Conservation (phyloP, 176 grass and related monocot species). For the Carex littledalei region DNA sequence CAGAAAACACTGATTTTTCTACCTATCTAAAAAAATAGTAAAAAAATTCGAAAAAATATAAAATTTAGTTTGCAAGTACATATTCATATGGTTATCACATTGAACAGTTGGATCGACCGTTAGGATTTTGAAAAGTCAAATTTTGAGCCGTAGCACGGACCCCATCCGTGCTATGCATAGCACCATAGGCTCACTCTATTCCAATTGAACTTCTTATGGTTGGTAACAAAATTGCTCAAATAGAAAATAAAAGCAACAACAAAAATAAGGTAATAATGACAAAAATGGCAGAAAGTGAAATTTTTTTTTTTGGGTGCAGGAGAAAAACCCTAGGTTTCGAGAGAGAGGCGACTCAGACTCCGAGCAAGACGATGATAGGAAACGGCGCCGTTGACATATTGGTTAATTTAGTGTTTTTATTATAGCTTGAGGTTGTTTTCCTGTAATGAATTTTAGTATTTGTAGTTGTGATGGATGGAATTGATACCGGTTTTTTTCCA, state of each 20-base stretch:
- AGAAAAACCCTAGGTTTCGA: slow-evolving; percentile 85
- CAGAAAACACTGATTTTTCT: too few relatives aligned
- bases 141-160: too few relatives aligned
- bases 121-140: too few relatives aligned
- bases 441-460: neutral
- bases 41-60: too few relatives aligned
- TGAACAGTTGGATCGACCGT: too few relatives aligned
- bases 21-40: too few relatives aligned
- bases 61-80: too few relatives aligned
- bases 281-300: neutral
- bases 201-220: neutral
- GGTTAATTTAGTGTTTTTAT: neutral
- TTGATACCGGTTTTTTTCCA: neutral
- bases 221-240: neutral
- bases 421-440: neutral
- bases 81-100: too few relatives aligned
- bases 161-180: too few relatives aligned
- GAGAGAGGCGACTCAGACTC: slow-evolving; percentile 88
- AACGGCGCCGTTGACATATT: slow-evolving; percentile 40
- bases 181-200: too few relatives aligned
- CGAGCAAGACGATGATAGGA: slow-evolving; percentile 74
- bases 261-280: neutral
- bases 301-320: slow-evolving; percentile 31
- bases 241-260: neutral
- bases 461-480: neutral